phyloP scores from a whole-genome alignment of 495 filamentous ascomycete species.

The Penicilliopsis zonata region DNA sequence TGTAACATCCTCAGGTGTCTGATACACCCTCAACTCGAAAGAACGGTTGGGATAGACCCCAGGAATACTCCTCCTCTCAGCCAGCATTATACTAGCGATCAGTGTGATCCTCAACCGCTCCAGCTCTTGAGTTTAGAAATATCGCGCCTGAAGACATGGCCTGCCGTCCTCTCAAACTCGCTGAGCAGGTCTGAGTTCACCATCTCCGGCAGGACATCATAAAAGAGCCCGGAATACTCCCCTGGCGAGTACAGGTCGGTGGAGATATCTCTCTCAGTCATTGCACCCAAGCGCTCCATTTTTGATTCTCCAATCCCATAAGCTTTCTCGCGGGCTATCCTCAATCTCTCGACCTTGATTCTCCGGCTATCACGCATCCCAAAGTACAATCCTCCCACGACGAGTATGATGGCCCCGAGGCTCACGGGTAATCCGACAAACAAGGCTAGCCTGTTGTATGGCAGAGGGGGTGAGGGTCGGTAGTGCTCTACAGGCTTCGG shows the following conservation, averaged over 20 bases:
- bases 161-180: conserved; percentile 5
- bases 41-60: too few species aligned
- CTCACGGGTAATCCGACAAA: conserved; percentile 14
- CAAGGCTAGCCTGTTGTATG: conserved; percentile 14
- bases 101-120: conserved; percentile 1
- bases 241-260: conserved; percentile 2
- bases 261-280: too few species aligned
- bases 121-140: conserved; percentile 10
- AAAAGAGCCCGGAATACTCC: conserved; percentile 7
- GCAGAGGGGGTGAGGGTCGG: conserved; percentile 11
- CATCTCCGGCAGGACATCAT: conserved; percentile 5
- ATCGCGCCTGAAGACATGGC: conserved; percentile 6
- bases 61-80: too few species aligned
- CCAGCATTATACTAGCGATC: too few species aligned
- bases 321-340: conserved; percentile 7
- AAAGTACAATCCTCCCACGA: conserved; percentile 12
- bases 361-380: conserved; percentile 14
- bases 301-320: conserved; percentile 12
- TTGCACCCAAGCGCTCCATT: conserved; percentile 5
- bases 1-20: too few species aligned
- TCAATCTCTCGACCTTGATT: conserved; percentile 7
- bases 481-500: conserved; percentile 13
- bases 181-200: conserved; percentile 3
- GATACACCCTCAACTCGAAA: too few species aligned
- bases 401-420: conserved; percentile 8